These are phyloP conservation scores for Exophiala viscosa DNA, from an alignment of 2,329 filamentous ascomycete species.

Conservation along the genomic window DNA sequence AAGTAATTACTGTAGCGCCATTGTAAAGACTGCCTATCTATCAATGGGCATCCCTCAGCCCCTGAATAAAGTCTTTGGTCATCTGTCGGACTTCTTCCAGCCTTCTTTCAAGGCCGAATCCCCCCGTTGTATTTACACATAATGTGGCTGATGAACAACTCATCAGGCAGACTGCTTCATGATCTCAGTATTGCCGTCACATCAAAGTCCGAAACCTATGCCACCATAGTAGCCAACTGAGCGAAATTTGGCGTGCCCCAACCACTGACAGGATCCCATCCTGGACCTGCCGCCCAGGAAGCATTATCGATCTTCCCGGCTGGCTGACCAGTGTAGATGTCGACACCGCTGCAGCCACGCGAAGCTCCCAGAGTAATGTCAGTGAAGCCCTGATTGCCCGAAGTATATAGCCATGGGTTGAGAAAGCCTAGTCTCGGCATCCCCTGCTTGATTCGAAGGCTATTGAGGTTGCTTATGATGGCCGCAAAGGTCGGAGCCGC, in stretches of 20 bases:
- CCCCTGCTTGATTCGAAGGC: constrained; percentile 55
- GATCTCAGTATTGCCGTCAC: too few relatives aligned
- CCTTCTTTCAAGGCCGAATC: too few relatives aligned
- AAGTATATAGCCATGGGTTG: constrained; percentile 59
- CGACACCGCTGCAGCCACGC: constrained; percentile 41
- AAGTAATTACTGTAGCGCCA: not conserved
- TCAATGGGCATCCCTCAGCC: too few relatives aligned
- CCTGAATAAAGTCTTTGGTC: too few relatives aligned
- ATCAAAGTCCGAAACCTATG: not conserved
- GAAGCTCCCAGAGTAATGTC: constrained; percentile 50
- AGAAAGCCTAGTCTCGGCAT: constrained; percentile 56
- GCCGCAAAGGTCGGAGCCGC: constrained; percentile 61
- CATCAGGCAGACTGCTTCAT: too few relatives aligned
- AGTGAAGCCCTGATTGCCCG: constrained; percentile 43
- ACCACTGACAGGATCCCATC: constrained; percentile 51
- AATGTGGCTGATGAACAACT: too few relatives aligned
- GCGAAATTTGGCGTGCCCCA: constrained; percentile 26
- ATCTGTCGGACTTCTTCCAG: too few relatives aligned
- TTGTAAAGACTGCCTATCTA: too few relatives aligned
- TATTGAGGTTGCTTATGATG: constrained; percentile 63
- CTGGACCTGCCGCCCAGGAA: constrained; percentile 49
- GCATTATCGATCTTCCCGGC: constrained; percentile 44
- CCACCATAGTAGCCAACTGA: constrained; percentile 3
- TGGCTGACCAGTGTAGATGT: constrained; percentile 36
- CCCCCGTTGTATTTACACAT: too few relatives aligned